Base-by-base conservation (phyloP, 371 early-diverging fungal genomes). In the Smittium mucronatum region DNA sequence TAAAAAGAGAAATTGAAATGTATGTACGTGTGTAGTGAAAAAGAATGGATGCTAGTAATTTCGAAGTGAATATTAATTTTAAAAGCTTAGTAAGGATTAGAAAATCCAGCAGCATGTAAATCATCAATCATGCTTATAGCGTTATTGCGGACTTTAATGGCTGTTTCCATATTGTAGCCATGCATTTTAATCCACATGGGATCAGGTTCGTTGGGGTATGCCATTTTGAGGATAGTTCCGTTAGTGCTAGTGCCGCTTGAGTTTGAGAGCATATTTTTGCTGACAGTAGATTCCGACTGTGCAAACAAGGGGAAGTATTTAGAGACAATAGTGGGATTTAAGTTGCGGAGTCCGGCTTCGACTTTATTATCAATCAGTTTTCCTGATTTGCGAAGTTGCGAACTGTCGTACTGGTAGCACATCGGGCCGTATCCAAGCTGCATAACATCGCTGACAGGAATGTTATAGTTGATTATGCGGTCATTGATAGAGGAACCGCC, bases 341-440 rank as follows among this genome's bases (percentile, higher is more conserved):
- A 21, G 21, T 47, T 47, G 11, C 47, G 5, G 11, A 47, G 21
- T 11, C 47, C 47, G 21, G 47, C 47, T 47, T 47, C 47, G 47
- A 47, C 47, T 21, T 47, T 47, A 47, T 47, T 47, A 47, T 47
- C 47, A 11, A 47, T 21, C 47, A 47, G 21, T 5, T 47, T 5
- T 11, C 47, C 47, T 47, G 47, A 21, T 47, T 47, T 47, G 47
- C 21, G 5, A 47, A 47, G 21, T 47, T 5, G 21, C 47, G 21
- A 11, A 47, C 47, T 21, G 21, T 47, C 47, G 21, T 47, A 47
- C 47, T 47, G 47, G 69, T 77, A 80, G 72, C 80, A 80, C 73
- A 74, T 70, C 57, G 71, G 61, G 65, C 77, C 79, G 67, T 74
- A 74, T 26, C 77, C 77, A 26, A 77, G 73, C 2, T 75, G 72